phyloP scores from a whole-genome alignment of 1,139 yeast species.

The Zygoascus meyerae region DNA sequence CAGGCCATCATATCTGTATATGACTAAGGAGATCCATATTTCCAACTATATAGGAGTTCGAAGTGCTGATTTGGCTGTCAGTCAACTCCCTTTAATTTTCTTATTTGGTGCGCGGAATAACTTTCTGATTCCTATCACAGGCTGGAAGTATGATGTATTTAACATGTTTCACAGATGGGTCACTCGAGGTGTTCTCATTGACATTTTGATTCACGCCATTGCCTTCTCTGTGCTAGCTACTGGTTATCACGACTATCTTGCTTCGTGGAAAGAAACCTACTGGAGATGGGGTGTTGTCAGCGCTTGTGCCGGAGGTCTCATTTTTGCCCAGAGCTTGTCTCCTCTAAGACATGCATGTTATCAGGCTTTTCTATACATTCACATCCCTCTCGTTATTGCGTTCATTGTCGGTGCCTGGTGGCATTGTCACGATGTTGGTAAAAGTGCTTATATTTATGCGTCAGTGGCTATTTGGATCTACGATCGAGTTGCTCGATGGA shows the following conservation, averaged over 20 bases:
- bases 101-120: slow-evolving; percentile 66
- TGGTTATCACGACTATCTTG: slow-evolving; percentile 3
- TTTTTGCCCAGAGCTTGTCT: slow-evolving; percentile 18
- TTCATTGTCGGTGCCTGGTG: slow-evolving; percentile 43
- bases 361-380: slow-evolving; percentile 38
- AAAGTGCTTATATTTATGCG: slow-evolving; percentile 35
- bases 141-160: slow-evolving; percentile 60
- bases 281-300: slow-evolving; percentile 20
- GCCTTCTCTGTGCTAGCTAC: slow-evolving; percentile 17
- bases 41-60: slow-evolving; percentile 56
- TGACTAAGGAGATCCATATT: slow-evolving; percentile 34
- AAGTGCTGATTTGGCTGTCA: slow-evolving; percentile 46
- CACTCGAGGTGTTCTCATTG: slow-evolving; percentile 47
- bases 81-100: slow-evolving; percentile 47
- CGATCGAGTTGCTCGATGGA: slow-evolving; percentile 37
- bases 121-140: slow-evolving; percentile 55
- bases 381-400: slow-evolving; percentile 32
- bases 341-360: slow-evolving; percentile 16
- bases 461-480: slow-evolving; percentile 39
- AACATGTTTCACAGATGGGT: slow-evolving; percentile 62
- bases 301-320: slow-evolving; percentile 14
- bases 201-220: slow-evolving; percentile 36
- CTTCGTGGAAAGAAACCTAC: slow-evolving; percentile 8
- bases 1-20: slow-evolving; percentile 35
- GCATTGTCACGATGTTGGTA: slow-evolving; percentile 35